Base-by-base conservation (phyloP, 805 yeast species). In the Candida pseudofarinosa region DNA sequence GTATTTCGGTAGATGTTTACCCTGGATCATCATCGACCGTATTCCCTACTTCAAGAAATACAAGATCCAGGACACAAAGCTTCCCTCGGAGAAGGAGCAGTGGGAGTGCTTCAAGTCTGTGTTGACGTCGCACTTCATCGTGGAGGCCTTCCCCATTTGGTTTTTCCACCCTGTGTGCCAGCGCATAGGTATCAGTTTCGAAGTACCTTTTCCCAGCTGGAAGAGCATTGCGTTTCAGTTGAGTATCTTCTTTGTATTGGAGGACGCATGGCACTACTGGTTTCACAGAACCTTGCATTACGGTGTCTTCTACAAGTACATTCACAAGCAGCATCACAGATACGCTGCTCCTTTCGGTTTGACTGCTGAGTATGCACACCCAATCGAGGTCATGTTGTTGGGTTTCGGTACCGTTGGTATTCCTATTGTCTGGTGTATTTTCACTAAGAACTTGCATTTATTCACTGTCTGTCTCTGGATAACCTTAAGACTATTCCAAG, bases 301-400 rank as follows among this genome's bases (percentile, higher is more conserved):
- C 46, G 81, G 82, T 4, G 65, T 71, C 37, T 78, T 78, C 53
- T 78, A 78, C 61, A 77, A 73, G 54, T 70, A 76, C 51, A 71
- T 78, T 46, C 83, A 78, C 55, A 78, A 78, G 58, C 81, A 76
- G 54, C 83, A 78, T 57, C 83, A 78, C 53, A 63, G 76, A 50
- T 78, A 77, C 50, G 80, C 82, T 15, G 82, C 83, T 10, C 83
- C 83, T 4, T 78, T 78, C 57, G 83, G 83, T 2, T 65, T 78
- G 45, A 66, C 82, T 23, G 83, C 83, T 4, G 83, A 78, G 47
- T 78, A 77, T 48, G 82, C 82, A 15, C 83, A 78, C 46, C 83
- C 83, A 1, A 59, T 73, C 23, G 83, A 78, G 59, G 81, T 78
- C 30, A 71, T 73, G 65, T 67, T 76, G 23, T 64, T 78, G 41